Evolutionary conservation across 2,329 filamentous ascomycete genomes (phyloP).

Genomic region (Alternaria longipes): DNA sequence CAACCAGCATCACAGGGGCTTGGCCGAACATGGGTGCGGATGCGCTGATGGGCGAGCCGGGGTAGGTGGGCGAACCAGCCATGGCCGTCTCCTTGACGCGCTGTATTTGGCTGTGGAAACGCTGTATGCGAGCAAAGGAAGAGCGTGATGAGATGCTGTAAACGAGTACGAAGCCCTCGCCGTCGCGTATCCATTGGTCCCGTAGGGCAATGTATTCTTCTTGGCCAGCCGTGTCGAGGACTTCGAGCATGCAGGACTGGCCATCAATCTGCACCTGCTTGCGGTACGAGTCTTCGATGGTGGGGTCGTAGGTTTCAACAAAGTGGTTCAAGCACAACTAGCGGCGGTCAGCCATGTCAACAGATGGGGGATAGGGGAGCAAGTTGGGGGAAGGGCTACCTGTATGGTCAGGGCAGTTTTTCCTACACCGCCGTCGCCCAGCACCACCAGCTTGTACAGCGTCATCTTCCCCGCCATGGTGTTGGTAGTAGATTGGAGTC

Average conservation of each 20-base stretch:
- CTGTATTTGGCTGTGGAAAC: constrained; percentile 96
- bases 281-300: constrained; percentile 74
- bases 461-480: constrained; percentile 93
- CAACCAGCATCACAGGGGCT: constrained; percentile 96
- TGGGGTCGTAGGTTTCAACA: constrained; percentile 84
- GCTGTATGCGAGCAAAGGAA: constrained; percentile 92
- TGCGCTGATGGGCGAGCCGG: constrained; percentile 74
- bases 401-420: constrained; percentile 94
- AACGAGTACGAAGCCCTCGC: constrained; percentile 95
- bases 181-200: constrained; percentile 98
- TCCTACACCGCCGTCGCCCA: constrained; percentile 92
- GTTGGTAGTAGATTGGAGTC: constrained; percentile 18
- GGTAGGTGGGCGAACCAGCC: constrained; percentile 77
- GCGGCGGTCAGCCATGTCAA: constrained; percentile 26
- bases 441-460: constrained; percentile 93
- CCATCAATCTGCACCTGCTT: constrained; percentile 86
- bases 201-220: constrained; percentile 97
- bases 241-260: constrained; percentile 96
- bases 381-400: constrained; percentile 61
- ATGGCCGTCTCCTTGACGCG: constrained; percentile 89
- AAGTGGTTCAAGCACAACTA: constrained; percentile 97
- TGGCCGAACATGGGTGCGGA: constrained; percentile 63
- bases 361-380: neutral
- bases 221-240: constrained; percentile 95
- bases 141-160: constrained; percentile 98